Evolutionary conservation across 1,139 yeast genomes (phyloP).

Genomic region (Nakaseomyces delphensis): DNA sequence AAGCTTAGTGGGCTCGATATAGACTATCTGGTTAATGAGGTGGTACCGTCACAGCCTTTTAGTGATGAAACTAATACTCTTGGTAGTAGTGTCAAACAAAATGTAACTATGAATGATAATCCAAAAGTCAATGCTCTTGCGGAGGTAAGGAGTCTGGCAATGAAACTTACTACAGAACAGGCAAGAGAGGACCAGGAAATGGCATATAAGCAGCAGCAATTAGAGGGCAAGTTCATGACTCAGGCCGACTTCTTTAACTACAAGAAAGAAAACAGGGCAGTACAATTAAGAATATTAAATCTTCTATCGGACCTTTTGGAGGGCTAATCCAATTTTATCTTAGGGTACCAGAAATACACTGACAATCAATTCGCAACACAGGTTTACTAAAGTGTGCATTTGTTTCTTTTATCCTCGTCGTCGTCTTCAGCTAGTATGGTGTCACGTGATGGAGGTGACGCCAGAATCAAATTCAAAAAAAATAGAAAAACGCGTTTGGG

Average conservation of each 20-base stretch:
- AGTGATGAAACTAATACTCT: not conserved
- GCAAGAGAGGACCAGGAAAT: not conserved
- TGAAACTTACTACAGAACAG: not conserved
- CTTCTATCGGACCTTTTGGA: not conserved
- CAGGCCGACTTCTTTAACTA: slow-evolving; percentile 1
- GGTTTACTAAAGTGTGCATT: too few relatives aligned
- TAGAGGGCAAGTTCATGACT: slow-evolving; percentile 1
- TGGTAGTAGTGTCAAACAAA: not conserved
- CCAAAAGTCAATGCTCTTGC: not conserved
- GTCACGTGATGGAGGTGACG: too few relatives aligned
- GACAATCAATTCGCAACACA: too few relatives aligned
- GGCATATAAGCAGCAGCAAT: not conserved
- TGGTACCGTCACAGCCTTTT: not conserved
- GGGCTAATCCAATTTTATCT: too few relatives aligned
- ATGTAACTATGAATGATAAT: too few relatives aligned
- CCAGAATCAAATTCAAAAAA: too few relatives aligned
- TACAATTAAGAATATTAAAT: slow-evolving; percentile 3
- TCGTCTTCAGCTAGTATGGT: too few relatives aligned
- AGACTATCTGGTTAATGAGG: not conserved
- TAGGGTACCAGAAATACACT: too few relatives aligned
- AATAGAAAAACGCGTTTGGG: too few relatives aligned
- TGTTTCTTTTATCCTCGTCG: too few relatives aligned
- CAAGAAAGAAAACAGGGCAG: slow-evolving; percentile 1
- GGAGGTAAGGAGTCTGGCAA: not conserved
- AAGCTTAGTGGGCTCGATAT: not conserved